Evolutionary conservation across 1,284 basidiomycete genomes (phyloP).

Genomic region (Phylloboletellus chloephorus): DNA sequence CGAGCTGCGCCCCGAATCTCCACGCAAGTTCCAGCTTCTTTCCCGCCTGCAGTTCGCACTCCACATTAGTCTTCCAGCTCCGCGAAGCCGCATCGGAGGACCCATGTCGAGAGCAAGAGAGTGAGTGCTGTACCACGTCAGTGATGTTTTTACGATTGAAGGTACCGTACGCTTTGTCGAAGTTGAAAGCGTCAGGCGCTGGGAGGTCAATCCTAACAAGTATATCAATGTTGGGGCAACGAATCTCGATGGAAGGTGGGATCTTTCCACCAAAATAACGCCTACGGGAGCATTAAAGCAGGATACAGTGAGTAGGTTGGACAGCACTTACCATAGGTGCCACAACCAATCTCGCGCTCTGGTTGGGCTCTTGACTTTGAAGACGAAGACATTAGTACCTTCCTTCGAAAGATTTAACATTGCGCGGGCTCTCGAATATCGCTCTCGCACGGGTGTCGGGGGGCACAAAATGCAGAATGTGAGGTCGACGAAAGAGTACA

Average conservation of each 20-base stretch:
- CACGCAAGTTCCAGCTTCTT: constrained; percentile 69
- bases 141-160: constrained; percentile 60
- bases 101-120: constrained; percentile 41
- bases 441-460: constrained; percentile 41
- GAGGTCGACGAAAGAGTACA: constrained; percentile 79
- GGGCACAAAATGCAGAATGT: constrained; percentile 73
- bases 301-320: not conserved
- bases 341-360: constrained; percentile 80
- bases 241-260: constrained; percentile 38
- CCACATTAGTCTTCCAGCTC: constrained; percentile 61
- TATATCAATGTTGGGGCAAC: constrained; percentile 35
- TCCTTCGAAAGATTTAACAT: constrained; percentile 45
- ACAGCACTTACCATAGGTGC: constrained; percentile 58
- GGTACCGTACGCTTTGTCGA: constrained; percentile 37
- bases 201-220: constrained; percentile 32
- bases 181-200: constrained; percentile 11
- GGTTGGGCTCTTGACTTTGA: constrained; percentile 67
- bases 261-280: constrained; percentile 50
- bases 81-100: constrained; percentile 16
- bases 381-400: constrained; percentile 77
- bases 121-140: constrained; percentile 48
- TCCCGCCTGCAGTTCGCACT: constrained; percentile 49
- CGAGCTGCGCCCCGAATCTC: constrained; percentile 63
- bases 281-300: constrained; percentile 39
- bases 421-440: constrained; percentile 38